Evolutionary conservation across 2,329 filamentous ascomycete genomes (phyloP).

Genomic region (Fusarium sp.): DNA sequence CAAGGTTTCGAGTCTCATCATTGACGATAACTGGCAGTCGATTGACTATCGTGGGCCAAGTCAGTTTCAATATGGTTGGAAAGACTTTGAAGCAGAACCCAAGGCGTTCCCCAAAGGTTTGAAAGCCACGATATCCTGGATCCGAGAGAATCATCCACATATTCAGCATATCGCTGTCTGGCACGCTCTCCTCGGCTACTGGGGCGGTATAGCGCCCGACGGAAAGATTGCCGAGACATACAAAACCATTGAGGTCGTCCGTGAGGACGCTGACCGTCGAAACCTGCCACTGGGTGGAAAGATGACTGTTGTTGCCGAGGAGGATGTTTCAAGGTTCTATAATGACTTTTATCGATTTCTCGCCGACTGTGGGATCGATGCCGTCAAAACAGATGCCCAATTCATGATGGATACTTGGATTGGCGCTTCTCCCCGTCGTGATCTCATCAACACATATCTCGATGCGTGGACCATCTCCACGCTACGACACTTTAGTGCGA

Average conservation of each 20-base stretch:
- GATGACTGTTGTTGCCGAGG: slow-evolving; percentile 81
- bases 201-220: slow-evolving; percentile 86
- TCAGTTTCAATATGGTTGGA: slow-evolving; percentile 77
- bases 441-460: slow-evolving; percentile 82
- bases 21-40: slow-evolving; percentile 97
- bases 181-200: slow-evolving; percentile 92
- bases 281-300: slow-evolving; percentile 71
- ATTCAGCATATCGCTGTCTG: slow-evolving; percentile 92
- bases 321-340: slow-evolving; percentile 85
- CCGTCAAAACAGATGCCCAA: slow-evolving; percentile 94
- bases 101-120: slow-evolving; percentile 86
- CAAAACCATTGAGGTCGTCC: slow-evolving; percentile 76
- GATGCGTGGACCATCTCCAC: slow-evolving; percentile 88
- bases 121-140: slow-evolving; percentile 77
- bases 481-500: slow-evolving; percentile 83
- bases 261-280: slow-evolving; percentile 63
- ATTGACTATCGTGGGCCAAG: slow-evolving; percentile 69
- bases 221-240: slow-evolving; percentile 85
- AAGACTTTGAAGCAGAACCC: slow-evolving; percentile 88
- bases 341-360: slow-evolving; percentile 94
- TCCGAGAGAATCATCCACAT: slow-evolving; percentile 78
- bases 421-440: slow-evolving; percentile 77
- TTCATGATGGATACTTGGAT: slow-evolving; percentile 87
- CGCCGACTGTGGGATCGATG: slow-evolving; percentile 80
- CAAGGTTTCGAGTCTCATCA: slow-evolving; percentile 87